phyloP scores from a whole-genome alignment of 2,329 filamentous ascomycete species.

The Allantophomopsis cytisporea region DNA sequence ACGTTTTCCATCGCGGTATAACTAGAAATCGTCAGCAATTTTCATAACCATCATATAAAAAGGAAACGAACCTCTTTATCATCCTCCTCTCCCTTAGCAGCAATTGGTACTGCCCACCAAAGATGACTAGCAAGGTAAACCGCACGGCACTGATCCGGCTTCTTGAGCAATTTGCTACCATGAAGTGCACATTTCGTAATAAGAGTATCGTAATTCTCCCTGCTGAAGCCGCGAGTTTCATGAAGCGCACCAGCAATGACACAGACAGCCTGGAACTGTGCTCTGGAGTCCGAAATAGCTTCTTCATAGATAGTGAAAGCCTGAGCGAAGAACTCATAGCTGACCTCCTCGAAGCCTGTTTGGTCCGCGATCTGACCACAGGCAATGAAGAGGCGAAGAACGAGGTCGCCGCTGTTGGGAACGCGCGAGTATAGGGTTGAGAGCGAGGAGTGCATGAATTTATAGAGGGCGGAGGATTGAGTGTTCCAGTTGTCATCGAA shows the following conservation, averaged over 20 bases:
- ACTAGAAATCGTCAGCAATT: conserved; percentile 32
- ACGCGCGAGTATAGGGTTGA: conserved; percentile 82
- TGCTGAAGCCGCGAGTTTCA: conserved; percentile 78
- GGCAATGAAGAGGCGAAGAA: conserved; percentile 77
- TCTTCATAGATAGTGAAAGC: conserved; percentile 98
- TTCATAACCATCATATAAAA: neutral
- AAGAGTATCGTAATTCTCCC: conserved; percentile 96
- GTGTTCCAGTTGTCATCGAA: conserved; percentile 63
- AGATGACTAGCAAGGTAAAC: conserved; percentile 94
- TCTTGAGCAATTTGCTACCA: conserved; percentile 91
- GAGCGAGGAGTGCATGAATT: conserved; percentile 84
- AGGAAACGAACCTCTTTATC: conserved; percentile 53
- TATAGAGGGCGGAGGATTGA: conserved; percentile 73
- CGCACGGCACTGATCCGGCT: conserved; percentile 93
- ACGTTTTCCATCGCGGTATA: conserved; percentile 94
- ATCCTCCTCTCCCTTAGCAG: conserved; percentile 66
- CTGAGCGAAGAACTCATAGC: conserved; percentile 96
- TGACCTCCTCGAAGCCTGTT: conserved; percentile 84
- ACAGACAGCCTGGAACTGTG: conserved; percentile 95
- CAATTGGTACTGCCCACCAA: conserved; percentile 91
- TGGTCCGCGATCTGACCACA: conserved; percentile 90
- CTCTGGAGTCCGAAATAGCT: conserved; percentile 85
- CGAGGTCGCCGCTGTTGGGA: conserved; percentile 70
- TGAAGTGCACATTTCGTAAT: conserved; percentile 97
- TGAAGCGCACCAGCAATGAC: conserved; percentile 84